phyloP scores from a whole-genome alignment of 306 rosid species.

The Vicia faba region DNA sequence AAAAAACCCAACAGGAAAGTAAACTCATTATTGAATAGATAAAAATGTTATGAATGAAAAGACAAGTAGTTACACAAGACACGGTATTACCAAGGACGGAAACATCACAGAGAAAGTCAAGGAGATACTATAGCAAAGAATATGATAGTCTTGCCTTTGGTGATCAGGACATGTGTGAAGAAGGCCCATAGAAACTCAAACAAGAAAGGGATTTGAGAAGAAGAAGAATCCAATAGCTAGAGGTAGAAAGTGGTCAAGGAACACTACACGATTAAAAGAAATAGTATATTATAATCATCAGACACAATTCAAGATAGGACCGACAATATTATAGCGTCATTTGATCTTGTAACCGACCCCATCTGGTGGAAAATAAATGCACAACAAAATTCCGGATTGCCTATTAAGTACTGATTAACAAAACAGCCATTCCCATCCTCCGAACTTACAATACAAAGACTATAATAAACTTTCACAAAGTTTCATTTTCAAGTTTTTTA shows the following conservation, averaged over 20 bases:
- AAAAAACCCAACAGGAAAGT: too few relatives aligned
- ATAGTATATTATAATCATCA: neutral
- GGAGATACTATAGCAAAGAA: neutral
- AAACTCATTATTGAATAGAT: neutral
- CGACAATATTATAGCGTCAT: too few relatives aligned
- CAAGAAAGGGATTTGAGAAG: neutral
- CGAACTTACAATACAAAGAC: neutral
- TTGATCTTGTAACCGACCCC: slow-evolving; percentile 1
- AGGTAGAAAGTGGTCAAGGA: neutral
- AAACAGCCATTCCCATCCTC: slow-evolving; percentile 1
- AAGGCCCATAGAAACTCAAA: neutral
- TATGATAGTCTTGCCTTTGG: neutral
- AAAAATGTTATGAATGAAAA: neutral
- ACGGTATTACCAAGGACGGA: neutral
- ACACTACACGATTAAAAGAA: neutral
- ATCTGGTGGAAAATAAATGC: neutral
- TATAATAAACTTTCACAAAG: neutral
- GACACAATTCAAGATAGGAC: too few relatives aligned
- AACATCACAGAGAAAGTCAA: neutral
- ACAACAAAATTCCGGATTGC: too few relatives aligned
- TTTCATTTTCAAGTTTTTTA: slow-evolving; percentile 14
- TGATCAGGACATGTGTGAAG: neutral
- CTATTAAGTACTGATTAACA: neutral
- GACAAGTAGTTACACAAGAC: neutral
- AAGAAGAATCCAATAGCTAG: neutral